phyloP scores from a whole-genome alignment of 768 basidiomycete species.

The Epithele typhae region DNA sequence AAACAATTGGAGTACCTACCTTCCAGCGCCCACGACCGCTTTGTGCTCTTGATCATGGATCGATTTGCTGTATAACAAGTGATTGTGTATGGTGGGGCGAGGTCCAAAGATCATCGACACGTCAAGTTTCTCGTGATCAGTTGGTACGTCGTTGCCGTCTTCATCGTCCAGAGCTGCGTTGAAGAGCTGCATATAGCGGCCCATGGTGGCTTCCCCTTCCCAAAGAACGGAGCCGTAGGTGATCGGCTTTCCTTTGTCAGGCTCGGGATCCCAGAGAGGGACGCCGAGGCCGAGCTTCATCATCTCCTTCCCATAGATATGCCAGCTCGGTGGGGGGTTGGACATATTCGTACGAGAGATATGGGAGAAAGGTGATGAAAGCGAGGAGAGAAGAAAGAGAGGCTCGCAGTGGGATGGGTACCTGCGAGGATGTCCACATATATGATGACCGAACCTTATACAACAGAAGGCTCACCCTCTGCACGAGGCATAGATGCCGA shows the following conservation, averaged over 20 bases:
- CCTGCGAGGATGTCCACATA: no score
- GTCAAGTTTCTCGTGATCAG: neutral
- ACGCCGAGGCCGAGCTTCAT: neutral
- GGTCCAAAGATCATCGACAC: neutral
- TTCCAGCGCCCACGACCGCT: neutral
- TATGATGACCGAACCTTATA: no score
- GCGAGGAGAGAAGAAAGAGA: no score
- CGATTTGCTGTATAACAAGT: neutral
- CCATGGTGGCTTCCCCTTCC: neutral
- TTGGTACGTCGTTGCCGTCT: neutral
- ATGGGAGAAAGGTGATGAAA: no score
- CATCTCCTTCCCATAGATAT: neutral
- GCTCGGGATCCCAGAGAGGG: neutral
- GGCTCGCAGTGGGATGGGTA: no score
- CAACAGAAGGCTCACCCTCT: no score
- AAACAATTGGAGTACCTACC: no score
- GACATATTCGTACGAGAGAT: no score
- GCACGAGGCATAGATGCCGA: no score
- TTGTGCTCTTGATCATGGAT: neutral
- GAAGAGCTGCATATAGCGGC: neutral
- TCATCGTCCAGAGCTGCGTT: neutral
- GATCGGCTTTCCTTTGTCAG: neutral
- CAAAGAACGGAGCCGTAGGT: neutral
- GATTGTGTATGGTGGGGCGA: neutral
- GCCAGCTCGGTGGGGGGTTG: neutral